Evolutionary conservation across 1,139 yeast species (phyloP).

Genomic region (Candida tetrigidarum): DNA sequence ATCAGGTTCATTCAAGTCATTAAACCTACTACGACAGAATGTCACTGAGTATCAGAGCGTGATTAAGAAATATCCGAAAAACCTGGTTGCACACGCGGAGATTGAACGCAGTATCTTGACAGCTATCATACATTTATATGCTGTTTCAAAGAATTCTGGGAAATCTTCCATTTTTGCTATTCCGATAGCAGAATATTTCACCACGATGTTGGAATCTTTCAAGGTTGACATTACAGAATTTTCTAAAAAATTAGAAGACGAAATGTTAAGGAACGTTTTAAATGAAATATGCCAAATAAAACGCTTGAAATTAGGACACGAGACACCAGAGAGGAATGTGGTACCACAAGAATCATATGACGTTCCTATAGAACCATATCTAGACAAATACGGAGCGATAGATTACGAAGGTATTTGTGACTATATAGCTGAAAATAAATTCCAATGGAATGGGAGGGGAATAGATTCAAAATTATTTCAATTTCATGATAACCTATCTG

Average conservation of each 20-base stretch:
- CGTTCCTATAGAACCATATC: constrained; percentile 20
- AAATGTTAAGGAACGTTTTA: constrained; percentile 7
- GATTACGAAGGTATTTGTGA: constrained; percentile 25
- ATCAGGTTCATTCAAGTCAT: constrained; percentile 1
- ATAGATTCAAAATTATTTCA: constrained; percentile 9
- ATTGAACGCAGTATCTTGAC: constrained; percentile 7
- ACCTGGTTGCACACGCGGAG: not conserved
- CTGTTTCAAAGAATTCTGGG: constrained; percentile 1
- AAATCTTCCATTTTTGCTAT: constrained; percentile 4
- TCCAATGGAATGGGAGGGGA: constrained; percentile 12
- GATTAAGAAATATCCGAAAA: not conserved
- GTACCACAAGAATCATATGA: not conserved
- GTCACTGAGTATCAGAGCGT: constrained; percentile 10
- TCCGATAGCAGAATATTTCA: constrained; percentile 15
- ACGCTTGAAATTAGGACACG: constrained; percentile 1
- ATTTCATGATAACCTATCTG: constrained; percentile 13
- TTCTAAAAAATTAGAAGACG: constrained; percentile 2
- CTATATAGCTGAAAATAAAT: constrained; percentile 22
- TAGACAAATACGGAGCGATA: constrained; percentile 23
- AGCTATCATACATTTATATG: constrained; percentile 13
- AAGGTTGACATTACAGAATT: constrained; percentile 6
- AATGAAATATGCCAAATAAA: constrained; percentile 12
- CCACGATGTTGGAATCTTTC: constrained; percentile 5
- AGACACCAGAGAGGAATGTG: not conserved
- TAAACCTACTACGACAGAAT: constrained; percentile 8